Evolutionary conservation across 768 basidiomycete genomes (phyloP), one percentile per base, ranked within the genome.

Genomic region (Lactifluus pinguis): DNA sequence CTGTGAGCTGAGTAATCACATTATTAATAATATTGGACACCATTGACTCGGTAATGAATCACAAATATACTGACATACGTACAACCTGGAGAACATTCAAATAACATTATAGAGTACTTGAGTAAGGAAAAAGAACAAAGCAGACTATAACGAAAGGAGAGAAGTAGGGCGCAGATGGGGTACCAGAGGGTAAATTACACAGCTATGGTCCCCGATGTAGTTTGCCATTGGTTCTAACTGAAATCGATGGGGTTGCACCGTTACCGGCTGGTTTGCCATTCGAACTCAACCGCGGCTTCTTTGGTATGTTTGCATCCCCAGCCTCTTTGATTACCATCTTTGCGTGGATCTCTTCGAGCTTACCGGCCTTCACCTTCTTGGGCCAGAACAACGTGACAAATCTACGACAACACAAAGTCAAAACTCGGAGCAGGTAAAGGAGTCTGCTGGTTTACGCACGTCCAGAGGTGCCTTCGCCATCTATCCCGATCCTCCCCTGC

Each of bases 301-400:
- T 87, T 63, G 73, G 66, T 6, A 78, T 71, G 61, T 68, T 77
- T 32, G 72, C 67, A 55, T 85, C 85, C 25, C 79, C 74, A 54
- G 78, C 80, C 69, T 89, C 89, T 72, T 91, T 91, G 81, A 87
- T 87, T 63, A 92, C 90, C 88, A 97, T 92, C 76, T 97, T 97
- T 15, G 90, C 88, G 68, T 97, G 93, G 48, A 98, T 95, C 70
- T 93, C 92, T 72, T 95, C 90, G 42, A 98, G 76, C 73, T 97
- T 97, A 15, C 83, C 84, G 13, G 93, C 92, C 71, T 89, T 93
- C 65, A 98, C 94, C 74, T 95, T 92, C 78, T 95, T 91, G 6
- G 95, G 95, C 95, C 95, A 98, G 75, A 98, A 98, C 57, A 93
- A 79, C 3, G 92, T 94, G 49, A 97, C 93, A 65, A 98, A 98